These are phyloP conservation scores for Yueomyces sinensis DNA, from an alignment of 805 yeast species.

Conservation along the genomic window DNA sequence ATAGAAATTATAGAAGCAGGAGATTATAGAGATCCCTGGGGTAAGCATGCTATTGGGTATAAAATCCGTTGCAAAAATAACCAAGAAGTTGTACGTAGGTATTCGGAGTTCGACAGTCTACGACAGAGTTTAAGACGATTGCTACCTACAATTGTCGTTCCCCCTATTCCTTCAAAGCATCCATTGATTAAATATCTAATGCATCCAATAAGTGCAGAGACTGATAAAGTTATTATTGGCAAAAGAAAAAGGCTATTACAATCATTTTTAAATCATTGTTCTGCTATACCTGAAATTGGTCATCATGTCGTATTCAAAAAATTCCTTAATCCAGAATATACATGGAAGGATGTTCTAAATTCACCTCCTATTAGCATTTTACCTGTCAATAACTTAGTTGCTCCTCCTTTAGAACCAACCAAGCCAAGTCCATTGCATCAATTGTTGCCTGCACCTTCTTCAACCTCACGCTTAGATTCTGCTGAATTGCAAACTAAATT, in stretches of 20 bases:
- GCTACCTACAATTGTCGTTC: conserved; percentile 72
- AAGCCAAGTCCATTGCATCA: conserved; percentile 46
- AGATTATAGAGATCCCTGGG: conserved; percentile 68
- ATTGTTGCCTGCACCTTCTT: conserved; percentile 47
- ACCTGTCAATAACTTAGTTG: conserved; percentile 39
- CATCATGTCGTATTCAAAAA: conserved; percentile 52
- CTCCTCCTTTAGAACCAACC: conserved; percentile 50
- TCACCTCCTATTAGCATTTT: conserved; percentile 42
- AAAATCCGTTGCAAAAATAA: conserved; percentile 51
- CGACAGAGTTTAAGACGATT: conserved; percentile 56
- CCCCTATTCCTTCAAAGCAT: conserved; percentile 89
- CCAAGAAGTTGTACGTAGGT: conserved; percentile 61
- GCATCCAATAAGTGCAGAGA: conserved; percentile 31
- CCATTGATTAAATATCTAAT: conserved; percentile 36
- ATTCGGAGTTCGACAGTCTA: conserved; percentile 83
- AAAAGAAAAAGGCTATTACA: conserved; percentile 65
- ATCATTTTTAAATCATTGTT: conserved; percentile 67
- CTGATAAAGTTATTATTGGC: conserved; percentile 36
- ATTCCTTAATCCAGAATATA: conserved; percentile 75
- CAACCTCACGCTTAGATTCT: conserved; percentile 26
- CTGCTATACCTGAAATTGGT: conserved; percentile 40
- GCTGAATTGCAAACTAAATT: background rate
- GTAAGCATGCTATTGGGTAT: conserved; percentile 70
- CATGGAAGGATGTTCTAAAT: conserved; percentile 65
- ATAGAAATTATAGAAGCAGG: conserved; percentile 66